Evolutionary conservation across 257 asterid species (phyloP).

Genomic region (Nicotiana knightiana): DNA sequence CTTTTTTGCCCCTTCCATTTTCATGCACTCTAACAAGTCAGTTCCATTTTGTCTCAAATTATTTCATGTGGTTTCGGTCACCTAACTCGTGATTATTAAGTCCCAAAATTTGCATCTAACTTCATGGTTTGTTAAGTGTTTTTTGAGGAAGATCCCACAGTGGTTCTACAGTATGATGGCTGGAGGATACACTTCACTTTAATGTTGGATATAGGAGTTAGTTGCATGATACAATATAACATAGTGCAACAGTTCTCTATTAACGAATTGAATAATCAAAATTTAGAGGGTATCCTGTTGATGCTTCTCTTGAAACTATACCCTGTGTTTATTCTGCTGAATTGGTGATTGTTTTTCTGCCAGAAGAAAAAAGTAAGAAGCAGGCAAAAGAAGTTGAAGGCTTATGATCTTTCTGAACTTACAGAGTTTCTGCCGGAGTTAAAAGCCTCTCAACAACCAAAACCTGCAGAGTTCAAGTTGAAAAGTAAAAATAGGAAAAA

Average conservation of each 20-base stretch:
- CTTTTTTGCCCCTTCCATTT: not conserved
- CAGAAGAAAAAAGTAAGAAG: slow-evolving; percentile 49
- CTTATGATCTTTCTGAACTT: slow-evolving; percentile 62
- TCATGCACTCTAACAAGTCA: not conserved
- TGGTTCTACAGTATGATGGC: not conserved
- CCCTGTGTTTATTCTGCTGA: slow-evolving; percentile 1
- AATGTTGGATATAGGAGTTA: not conserved
- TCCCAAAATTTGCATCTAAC: not conserved
- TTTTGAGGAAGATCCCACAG: not conserved
- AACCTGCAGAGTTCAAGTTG: slow-evolving; percentile 44
- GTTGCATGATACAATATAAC: not conserved
- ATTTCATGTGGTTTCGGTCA: not conserved
- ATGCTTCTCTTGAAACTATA: not conserved
- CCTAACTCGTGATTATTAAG: not conserved
- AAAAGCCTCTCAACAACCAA: slow-evolving; percentile 27
- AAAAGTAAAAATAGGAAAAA: slow-evolving; percentile 56
- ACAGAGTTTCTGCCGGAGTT: slow-evolving; percentile 63
- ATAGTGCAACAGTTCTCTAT: not conserved
- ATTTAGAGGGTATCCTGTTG: not conserved
- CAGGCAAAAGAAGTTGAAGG: slow-evolving; percentile 60
- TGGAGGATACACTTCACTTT: not conserved
- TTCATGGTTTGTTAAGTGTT: not conserved
- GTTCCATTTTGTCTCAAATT: not conserved
- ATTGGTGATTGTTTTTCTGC: not conserved
- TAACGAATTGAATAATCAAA: not conserved